phyloP scores from a whole-genome alignment of 305 asterid genomes.

The Andrographis paniculata region DNA sequence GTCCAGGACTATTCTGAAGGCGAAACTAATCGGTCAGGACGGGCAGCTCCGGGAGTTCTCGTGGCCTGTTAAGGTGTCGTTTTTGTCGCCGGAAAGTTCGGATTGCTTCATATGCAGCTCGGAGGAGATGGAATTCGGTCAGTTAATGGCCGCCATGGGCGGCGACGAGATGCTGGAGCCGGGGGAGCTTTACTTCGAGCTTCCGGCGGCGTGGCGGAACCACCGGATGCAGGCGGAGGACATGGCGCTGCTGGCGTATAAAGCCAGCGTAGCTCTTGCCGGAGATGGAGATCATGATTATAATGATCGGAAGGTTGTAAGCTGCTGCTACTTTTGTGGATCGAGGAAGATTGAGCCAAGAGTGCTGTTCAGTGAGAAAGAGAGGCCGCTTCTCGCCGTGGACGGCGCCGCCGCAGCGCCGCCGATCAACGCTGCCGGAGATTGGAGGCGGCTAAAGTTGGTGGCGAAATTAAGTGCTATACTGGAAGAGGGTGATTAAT shows the following conservation, averaged over 20 bases:
- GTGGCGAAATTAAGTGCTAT: slow-evolving; percentile 27
- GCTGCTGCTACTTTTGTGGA: slow-evolving; percentile 25
- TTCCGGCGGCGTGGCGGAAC: slow-evolving; percentile 38
- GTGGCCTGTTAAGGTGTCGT: slow-evolving; percentile 35
- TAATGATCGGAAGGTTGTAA: neutral
- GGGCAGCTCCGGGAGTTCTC: slow-evolving; percentile 47
- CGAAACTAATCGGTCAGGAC: slow-evolving; percentile 30
- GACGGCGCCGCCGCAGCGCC: slow-evolving; percentile 3
- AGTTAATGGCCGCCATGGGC: slow-evolving; percentile 29
- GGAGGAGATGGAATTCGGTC: slow-evolving; percentile 54
- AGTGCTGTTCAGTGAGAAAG: slow-evolving; percentile 23
- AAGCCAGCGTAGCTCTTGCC: slow-evolving; percentile 50
- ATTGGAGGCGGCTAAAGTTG: slow-evolving; percentile 19
- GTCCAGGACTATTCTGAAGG: slow-evolving; percentile 26
- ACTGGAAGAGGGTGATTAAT: slow-evolving; percentile 24
- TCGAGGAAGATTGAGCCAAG: slow-evolving; percentile 19
- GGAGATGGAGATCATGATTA: slow-evolving; percentile 15
- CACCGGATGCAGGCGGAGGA: slow-evolving; percentile 41
- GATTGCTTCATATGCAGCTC: slow-evolving; percentile 51
- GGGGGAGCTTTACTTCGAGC: slow-evolving; percentile 60
- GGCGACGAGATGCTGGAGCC: slow-evolving; percentile 44
- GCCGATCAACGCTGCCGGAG: slow-evolving; percentile 7
- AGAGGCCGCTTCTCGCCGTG: slow-evolving; percentile 21
- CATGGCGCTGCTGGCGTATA: slow-evolving; percentile 55
- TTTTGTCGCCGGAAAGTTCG: slow-evolving; percentile 26